These are phyloP conservation scores for Fistulifera solaris DNA, from an alignment of 108 stramenopile species.

Conservation along the genomic window DNA sequence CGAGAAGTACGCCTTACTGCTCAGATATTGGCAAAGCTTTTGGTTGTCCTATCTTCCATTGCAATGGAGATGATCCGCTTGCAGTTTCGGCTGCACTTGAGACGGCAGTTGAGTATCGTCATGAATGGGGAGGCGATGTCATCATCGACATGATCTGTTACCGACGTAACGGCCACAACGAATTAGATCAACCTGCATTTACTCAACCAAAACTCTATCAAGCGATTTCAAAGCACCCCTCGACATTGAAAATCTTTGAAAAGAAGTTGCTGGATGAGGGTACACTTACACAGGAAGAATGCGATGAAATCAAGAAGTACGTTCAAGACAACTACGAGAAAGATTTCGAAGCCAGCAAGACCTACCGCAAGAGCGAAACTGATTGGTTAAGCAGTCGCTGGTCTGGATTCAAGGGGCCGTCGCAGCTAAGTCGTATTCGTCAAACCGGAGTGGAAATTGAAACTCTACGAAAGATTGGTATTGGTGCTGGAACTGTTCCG, in stretches of 20 bases:
- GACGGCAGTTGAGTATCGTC: slow-evolving; percentile 95
- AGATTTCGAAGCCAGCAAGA: slow-evolving; percentile 87
- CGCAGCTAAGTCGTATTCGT: slow-evolving; percentile 78
- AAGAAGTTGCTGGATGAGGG: slow-evolving; percentile 72
- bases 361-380: slow-evolving; percentile 59
- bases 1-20: slow-evolving; percentile 92
- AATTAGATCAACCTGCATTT: slow-evolving; percentile 98
- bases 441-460: slow-evolving; percentile 90
- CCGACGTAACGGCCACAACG: slow-evolving; percentile 98
- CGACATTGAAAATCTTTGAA: slow-evolving; percentile 84
- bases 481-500: slow-evolving; percentile 74
- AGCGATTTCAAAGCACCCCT: slow-evolving; percentile 81
- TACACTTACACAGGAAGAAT: slow-evolving; percentile 69
- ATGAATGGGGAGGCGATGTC: slow-evolving; percentile 93
- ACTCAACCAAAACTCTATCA: slow-evolving; percentile 96
- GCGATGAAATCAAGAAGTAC: slow-evolving; percentile 73
- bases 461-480: slow-evolving; percentile 70
- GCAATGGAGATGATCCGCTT: slow-evolving; percentile 98
- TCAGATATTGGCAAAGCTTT: slow-evolving; percentile 98
- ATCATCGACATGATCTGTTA: slow-evolving; percentile 99
- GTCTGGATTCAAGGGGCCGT: slow-evolving; percentile 90
- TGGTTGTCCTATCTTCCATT: slow-evolving; percentile 98
- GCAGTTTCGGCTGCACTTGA: slow-evolving; percentile 93
- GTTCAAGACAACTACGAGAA: slow-evolving; percentile 79
- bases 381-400: slow-evolving; percentile 94